A percentile compares a stretch with the other conserved stretches of the same genome.
Conservation (phyloP, 139 green algal species). For the Micractinium conductrix region DNA sequence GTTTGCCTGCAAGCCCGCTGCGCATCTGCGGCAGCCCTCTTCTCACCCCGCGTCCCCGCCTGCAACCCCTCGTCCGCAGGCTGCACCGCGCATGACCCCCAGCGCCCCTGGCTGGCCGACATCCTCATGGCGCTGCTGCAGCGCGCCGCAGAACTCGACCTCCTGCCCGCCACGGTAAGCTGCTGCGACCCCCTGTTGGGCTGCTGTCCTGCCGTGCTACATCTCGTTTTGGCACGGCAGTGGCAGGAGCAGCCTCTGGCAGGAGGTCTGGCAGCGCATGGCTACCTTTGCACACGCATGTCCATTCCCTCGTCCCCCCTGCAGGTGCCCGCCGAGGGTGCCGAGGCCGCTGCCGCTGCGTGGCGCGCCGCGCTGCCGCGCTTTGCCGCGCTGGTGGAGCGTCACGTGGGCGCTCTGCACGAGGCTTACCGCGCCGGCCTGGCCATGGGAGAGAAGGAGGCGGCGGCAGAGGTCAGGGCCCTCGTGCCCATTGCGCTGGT, state of each 20-base stretch:
- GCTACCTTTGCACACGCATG: no score
- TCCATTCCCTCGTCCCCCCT: no score
- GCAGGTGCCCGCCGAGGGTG: not conserved
- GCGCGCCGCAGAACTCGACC: slow-evolving; percentile 60
- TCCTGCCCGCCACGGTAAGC: slow-evolving; percentile 40
- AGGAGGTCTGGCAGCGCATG: no score
- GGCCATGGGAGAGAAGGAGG: slow-evolving; percentile 29
- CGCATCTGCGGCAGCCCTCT: not conserved
- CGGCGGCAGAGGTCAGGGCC: slow-evolving; percentile 27
- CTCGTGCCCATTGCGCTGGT: slow-evolving; percentile 52
- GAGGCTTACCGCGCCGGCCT: slow-evolving; percentile 16
- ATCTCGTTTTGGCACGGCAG: no score
- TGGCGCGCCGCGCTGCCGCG: slow-evolving; percentile 41
- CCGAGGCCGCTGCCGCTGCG: not conserved
- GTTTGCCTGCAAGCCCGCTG: no score
- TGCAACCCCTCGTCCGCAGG: not conserved
- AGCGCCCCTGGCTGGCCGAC: slow-evolving; percentile 58
- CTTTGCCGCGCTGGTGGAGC: slow-evolving; percentile 42
- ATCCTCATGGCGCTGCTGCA: slow-evolving; percentile 64
- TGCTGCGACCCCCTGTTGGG: no score
- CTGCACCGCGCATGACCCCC: not conserved
- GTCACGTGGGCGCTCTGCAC: slow-evolving; percentile 48
- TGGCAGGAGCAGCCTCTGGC: no score
- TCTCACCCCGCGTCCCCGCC: not conserved
- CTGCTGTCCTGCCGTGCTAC: no score